Base-by-base conservation (phyloP, 1,284 basidiomycete genomes). In the Ganoderma meredithae region DNA sequence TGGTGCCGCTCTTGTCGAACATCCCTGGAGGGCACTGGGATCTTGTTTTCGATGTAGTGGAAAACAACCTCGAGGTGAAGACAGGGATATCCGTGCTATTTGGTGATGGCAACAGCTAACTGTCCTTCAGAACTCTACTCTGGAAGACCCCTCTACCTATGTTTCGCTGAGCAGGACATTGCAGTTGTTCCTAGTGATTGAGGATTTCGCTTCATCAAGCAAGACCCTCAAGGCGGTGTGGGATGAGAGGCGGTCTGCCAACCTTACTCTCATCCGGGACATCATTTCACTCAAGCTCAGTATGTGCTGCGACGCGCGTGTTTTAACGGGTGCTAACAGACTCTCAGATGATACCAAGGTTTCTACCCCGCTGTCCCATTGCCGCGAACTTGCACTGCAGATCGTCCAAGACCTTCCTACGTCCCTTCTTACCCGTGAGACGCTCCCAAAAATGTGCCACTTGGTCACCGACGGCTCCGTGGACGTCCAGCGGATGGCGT, bases 11-110 rank as follows among this genome's bases (percentile, higher is more conserved):
- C 60, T 82, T 99, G 63, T 96, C 99, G 78, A 93, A 90, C 74
- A 84, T 98, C 0, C 83, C 89, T 5, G 98, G 98, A 0, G 84
- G 86, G 0, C 98, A 99, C 78, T 97, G 97, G 95, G 94, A 96
- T 63, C 87, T 96, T 59, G 90, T 98, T 19, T 96, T 96, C 76
- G 96, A 99, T 77, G 80, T 98, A 7, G 79, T 98, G 25, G 95
- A 98, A 78, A 93, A 87, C 64, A 96, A 95, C 72, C 83, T 99
- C 0, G 95, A 97, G 85, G 94, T 95, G 70, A 69, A 83, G 17
- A 78, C 15, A 10, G 41, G 3, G 19, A 15, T 10, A 19, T 13
- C 43, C 43, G 19, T 1, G 27, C 17, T 44, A 6, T 44, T 7
- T 17, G 22, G 47, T 13, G 47, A 36, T 17, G 0, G 33, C 5